A percentile compares a stretch with the other conserved stretches of the same genome.
phyloP scores from a whole-genome alignment of 1,284 basidiomycete genomes.

The Anthracocystis setariae region DNA sequence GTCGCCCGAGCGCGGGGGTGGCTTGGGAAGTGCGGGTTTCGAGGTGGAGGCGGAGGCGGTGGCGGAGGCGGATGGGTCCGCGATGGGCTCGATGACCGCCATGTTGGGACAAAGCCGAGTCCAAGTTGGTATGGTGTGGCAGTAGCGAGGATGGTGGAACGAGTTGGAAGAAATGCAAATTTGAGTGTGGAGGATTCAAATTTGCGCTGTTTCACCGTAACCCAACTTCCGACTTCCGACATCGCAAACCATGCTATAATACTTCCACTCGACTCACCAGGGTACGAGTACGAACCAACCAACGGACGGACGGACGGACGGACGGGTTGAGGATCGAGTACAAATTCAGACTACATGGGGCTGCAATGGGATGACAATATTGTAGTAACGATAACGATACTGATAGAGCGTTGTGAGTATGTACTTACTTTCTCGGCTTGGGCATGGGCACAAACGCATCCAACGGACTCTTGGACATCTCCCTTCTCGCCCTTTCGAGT shows the following conservation, averaged over 20 bases:
- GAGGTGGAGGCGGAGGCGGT: neutral
- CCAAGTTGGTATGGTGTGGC: neutral
- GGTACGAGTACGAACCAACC: too few relatives aligned
- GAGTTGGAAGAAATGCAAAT: neutral
- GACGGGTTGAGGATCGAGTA: too few relatives aligned
- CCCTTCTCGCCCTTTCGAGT: slow-evolving; percentile 23
- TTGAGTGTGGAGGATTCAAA: slow-evolving; percentile 2
- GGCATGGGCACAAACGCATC: slow-evolving; percentile 50
- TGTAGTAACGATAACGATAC: neutral
- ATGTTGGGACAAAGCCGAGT: too few relatives aligned
- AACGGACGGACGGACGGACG: too few relatives aligned
- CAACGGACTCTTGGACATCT: slow-evolving; percentile 46
- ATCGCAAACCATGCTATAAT: neutral
- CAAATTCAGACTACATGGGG: neutral
- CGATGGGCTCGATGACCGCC: slow-evolving; percentile 22
- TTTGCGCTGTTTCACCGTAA: neutral
- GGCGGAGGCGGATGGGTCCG: neutral
- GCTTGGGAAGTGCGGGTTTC: slow-evolving; percentile 10
- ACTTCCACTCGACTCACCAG: too few relatives aligned
- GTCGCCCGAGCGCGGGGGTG: slow-evolving; percentile 21
- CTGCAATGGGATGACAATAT: neutral
- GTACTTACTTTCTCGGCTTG: slow-evolving; percentile 17
- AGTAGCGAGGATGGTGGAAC: neutral
- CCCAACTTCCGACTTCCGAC: slow-evolving; percentile 5
- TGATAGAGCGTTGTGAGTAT: too few relatives aligned